Evolutionary conservation across 1,284 basidiomycete species (phyloP).

Genomic region (Vanrija humicola): DNA sequence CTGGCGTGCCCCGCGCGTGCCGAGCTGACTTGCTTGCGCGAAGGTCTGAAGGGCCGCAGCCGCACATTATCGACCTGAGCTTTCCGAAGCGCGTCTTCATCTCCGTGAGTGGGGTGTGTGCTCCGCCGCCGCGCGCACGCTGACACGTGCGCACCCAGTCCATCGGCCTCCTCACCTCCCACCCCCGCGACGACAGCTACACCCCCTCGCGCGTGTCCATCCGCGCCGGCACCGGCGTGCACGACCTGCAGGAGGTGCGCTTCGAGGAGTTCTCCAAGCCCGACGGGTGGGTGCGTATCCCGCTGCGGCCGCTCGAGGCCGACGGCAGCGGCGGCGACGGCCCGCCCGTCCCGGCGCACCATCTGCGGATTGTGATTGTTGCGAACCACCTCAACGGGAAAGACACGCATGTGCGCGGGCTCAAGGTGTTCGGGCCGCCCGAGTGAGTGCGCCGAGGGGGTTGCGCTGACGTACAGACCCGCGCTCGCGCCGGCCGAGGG

Average conservation of each 20-base stretch:
- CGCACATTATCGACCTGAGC: conserved; percentile 90
- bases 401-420: conserved; percentile 92
- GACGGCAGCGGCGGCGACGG: conserved; percentile 64
- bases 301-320: conserved; percentile 70
- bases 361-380: conserved; percentile 84
- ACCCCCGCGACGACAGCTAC: conserved; percentile 89
- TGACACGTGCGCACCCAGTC: conserved; percentile 57
- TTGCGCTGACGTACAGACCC: too few relatives aligned
- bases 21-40: conserved; percentile 1
- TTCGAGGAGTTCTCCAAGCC: conserved; percentile 80
- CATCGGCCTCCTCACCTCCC: conserved; percentile 84
- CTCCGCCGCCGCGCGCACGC: not conserved
- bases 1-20: not conserved
- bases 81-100: conserved; percentile 87
- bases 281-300: conserved; percentile 91
- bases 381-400: conserved; percentile 98
- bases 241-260: conserved; percentile 85
- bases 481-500: not conserved
- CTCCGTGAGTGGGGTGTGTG: conserved; percentile 57
- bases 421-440: conserved; percentile 77
- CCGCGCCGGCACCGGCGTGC: conserved; percentile 83
- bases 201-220: conserved; percentile 88
- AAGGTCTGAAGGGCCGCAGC: conserved; percentile 96
- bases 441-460: conserved; percentile 58
- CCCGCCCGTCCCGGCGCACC: conserved; percentile 80